A percentile compares a stretch with the other conserved stretches of the same genome.
These are phyloP conservation scores for Carex arenaria DNA, from an alignment of 202 grass and related monocot genomes.

Conservation along the genomic window DNA sequence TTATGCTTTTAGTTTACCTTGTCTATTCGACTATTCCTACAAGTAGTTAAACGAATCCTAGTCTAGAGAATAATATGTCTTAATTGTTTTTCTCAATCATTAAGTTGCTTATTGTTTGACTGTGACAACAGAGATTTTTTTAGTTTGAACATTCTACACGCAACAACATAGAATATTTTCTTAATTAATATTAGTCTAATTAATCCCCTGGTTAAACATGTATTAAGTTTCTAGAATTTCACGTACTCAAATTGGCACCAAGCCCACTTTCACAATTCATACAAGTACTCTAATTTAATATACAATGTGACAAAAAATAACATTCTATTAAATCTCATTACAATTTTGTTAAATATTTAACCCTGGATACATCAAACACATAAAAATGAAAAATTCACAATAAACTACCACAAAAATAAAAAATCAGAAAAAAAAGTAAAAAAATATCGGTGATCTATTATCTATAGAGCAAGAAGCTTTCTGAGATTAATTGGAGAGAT, in stretches of 20 bases:
- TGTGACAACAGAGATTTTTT: not conserved
- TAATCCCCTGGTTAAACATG: not conserved
- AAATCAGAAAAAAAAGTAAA: not conserved
- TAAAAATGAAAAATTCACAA: conserved; percentile 4
- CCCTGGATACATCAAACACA: not conserved
- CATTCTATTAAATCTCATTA: not conserved
- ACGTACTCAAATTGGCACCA: not conserved
- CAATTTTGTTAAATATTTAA: not conserved
- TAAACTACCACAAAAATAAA: conserved; percentile 1
- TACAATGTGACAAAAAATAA: too few species aligned
- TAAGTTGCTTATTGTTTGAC: not conserved
- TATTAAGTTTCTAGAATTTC: not conserved
- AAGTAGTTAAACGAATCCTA: not conserved
- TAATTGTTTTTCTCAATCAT: not conserved
- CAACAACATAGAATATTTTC: too few species aligned
- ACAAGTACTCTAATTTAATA: not conserved
- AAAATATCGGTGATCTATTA: too few species aligned
- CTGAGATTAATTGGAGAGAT: conserved; percentile 85
- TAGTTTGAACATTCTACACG: not conserved
- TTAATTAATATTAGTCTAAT: not conserved
- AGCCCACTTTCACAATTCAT: not conserved
- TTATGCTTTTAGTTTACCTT: not conserved
- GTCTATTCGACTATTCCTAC: not conserved
- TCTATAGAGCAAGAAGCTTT: conserved; percentile 51
- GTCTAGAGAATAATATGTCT: not conserved